Base-by-base conservation (phyloP, 139 green algal genomes). In the Picochlorum sp. region DNA sequence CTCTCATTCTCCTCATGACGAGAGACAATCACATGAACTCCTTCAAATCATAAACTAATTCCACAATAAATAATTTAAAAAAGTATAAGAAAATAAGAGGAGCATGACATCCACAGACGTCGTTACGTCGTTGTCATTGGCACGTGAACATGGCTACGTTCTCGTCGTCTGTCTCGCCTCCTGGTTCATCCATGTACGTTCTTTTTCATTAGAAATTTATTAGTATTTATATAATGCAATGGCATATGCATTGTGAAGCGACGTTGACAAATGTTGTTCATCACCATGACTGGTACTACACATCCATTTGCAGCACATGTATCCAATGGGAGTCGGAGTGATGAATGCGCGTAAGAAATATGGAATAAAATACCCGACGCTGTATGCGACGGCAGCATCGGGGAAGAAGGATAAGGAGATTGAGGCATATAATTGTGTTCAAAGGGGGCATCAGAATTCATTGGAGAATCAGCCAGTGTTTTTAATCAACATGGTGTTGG, bases 391-490 rank as follows among this genome's bases (percentile, higher is more conserved):
- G 23, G 41, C 60, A 14, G 21, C 28, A 9, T 23, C 41, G 11
- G 37, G 70, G 34, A 66, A 57, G 14, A 70, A 75, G 9, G 62
- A 20, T 2, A 59, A 63, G n/a, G 45, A 55, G 26, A 41, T 41
- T 41, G 47, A 54, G 7, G 47, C 47, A 54, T 86, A 79, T 63
- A 82, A 88, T 60, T 88, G 73, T 61, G 45, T 81, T n/a, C 81
- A 86, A 55, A 61, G 76, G 21, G 84, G 62, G 0, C 83, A 90
- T 63, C 80, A 88, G 72, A 87, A 89, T 71, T 75, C 60, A 10
- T 67, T 91, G 31, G 84, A 91, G 69, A 79, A 79, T 61, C 38
- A 63, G 49, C 34, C 60, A 24, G 30, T 14, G 6, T 65, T 70
- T 31, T 68, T 64, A 21, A 49, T 62, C 1, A 49, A 71, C 23